These are phyloP conservation scores for Drechmeria coniospora DNA, from an alignment of 2,329 filamentous ascomycete genomes.

Conservation along the genomic window DNA sequence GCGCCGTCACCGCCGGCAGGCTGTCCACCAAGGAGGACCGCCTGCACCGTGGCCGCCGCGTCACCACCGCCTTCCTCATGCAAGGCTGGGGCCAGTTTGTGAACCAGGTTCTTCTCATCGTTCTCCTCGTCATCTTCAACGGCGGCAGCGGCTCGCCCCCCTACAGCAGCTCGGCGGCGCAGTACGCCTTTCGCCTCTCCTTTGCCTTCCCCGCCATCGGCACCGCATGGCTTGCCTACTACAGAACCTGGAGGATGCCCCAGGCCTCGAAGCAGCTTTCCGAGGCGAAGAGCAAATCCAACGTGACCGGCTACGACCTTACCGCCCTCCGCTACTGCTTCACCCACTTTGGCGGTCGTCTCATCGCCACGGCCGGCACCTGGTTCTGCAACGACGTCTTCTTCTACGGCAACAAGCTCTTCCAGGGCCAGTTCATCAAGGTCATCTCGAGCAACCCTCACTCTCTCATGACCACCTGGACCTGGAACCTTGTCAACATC, in stretches of 20 bases:
- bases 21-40: slow-evolving; percentile 85
- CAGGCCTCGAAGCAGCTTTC: slow-evolving; percentile 71
- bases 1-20: slow-evolving; percentile 70
- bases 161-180: slow-evolving; percentile 61
- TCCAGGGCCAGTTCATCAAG: slow-evolving; percentile 79
- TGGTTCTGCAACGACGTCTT: slow-evolving; percentile 98
- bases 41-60: slow-evolving; percentile 87
- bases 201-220: slow-evolving; percentile 85
- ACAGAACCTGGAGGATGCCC: slow-evolving; percentile 89
- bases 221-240: slow-evolving; percentile 90
- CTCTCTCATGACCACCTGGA: slow-evolving; percentile 74
- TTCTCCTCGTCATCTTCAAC: slow-evolving; percentile 80
- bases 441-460: slow-evolving; percentile 55
- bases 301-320: slow-evolving; percentile 88
- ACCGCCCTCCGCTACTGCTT: slow-evolving; percentile 65
- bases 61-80: slow-evolving; percentile 94
- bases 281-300: slow-evolving; percentile 67
- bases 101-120: slow-evolving; percentile 82
- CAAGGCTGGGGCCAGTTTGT: slow-evolving; percentile 94
- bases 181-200: slow-evolving; percentile 84
- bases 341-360: slow-evolving; percentile 69
- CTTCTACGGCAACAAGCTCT: slow-evolving; percentile 98
- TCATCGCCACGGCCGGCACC: slow-evolving; percentile 70
- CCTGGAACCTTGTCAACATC: slow-evolving; percentile 87
- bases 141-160: slow-evolving; percentile 56